These are phyloP conservation scores for Ilex paraguariensis DNA, from an alignment of 305 asterid species.

Conservation along the genomic window DNA sequence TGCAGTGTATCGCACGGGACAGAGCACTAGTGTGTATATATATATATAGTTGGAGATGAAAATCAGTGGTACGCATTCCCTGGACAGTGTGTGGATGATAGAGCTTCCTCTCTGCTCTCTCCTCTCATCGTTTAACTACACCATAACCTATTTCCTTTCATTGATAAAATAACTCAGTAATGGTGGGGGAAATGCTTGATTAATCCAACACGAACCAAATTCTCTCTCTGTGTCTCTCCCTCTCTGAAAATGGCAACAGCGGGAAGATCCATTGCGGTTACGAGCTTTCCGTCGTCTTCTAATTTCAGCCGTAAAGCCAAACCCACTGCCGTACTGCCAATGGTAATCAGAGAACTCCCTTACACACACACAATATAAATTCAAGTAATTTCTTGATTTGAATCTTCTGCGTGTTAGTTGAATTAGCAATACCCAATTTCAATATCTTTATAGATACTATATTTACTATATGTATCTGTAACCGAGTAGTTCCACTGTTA, in stretches of 20 bases:
- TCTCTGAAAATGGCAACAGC: conserved; percentile 26
- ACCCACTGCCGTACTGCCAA: conserved; percentile 10
- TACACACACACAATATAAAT: no score
- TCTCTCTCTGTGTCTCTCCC: background rate
- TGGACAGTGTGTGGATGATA: conserved; percentile 30
- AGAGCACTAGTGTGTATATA: no score
- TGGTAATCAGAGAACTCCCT: conserved; percentile 9
- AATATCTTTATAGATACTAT: no score
- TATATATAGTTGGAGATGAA: background rate
- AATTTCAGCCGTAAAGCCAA: conserved; percentile 19
- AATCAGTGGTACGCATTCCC: conserved; percentile 29
- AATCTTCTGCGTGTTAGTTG: no score
- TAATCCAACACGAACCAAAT: no score
- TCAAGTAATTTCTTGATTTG: no score
- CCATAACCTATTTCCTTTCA: no score
- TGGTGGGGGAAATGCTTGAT: background rate
- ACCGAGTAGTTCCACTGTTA: no score
- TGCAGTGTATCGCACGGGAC: no score
- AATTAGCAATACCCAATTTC: no score
- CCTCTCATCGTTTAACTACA: background rate
- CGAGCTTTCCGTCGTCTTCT: conserved; percentile 29
- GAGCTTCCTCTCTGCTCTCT: conserved; percentile 10
- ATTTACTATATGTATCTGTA: no score
- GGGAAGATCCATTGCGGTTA: conserved; percentile 26
- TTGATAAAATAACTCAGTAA: no score